These are phyloP conservation scores for Durusdinium trenchii DNA, from an alignment of 73 alveolate genomes.

Conservation along the genomic window DNA sequence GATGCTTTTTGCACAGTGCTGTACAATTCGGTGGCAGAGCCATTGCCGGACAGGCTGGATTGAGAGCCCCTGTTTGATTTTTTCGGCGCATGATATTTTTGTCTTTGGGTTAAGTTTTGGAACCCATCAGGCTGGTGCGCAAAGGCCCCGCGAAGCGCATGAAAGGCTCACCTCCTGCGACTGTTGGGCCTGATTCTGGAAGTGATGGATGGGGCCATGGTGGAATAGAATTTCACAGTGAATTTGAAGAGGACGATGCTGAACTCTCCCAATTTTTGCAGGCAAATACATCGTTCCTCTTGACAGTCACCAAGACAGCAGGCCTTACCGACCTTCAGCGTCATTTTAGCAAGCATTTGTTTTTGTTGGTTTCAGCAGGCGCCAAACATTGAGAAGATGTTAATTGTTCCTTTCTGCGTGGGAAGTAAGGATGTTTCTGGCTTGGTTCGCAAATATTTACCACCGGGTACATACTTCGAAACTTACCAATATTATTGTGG, in stretches of 20 bases:
- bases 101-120: not conserved
- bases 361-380: not conserved
- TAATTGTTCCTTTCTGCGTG: not conserved
- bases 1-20: not conserved
- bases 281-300: not conserved
- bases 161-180: not conserved
- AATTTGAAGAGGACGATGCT: conserved; percentile 22
- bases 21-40: conserved; percentile 47
- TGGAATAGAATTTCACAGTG: not conserved
- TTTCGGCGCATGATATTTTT: no score
- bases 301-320: not conserved
- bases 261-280: not conserved
- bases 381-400: not conserved
- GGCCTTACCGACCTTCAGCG: not conserved
- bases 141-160: not conserved
- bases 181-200: not conserved
- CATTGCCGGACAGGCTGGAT: not conserved
- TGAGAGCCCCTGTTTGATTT: no score
- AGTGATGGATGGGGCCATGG: not conserved
- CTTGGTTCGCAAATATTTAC: conserved; percentile 1
- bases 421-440: not conserved
- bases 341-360: no score
- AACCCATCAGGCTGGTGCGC: not conserved
- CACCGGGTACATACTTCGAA: conserved; percentile 33
- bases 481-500: conserved; percentile 15